Conservation (phyloP, 306 rosid species). For the Cicer pinnatifidum region DNA sequence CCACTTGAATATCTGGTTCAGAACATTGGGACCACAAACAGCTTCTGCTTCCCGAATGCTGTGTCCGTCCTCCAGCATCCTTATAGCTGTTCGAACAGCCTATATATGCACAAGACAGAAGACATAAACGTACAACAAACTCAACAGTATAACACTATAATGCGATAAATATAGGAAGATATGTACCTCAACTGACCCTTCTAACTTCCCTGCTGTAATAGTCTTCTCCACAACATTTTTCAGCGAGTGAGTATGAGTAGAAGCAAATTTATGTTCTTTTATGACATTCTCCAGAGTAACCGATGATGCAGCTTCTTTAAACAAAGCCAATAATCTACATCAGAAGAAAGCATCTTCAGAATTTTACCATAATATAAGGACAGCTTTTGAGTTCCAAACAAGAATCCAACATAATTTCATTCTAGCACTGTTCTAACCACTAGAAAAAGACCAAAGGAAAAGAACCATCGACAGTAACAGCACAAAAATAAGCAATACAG, state of each 20-base stretch:
- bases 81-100: conserved; percentile 87
- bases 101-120: conserved; percentile 43
- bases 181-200: conserved; percentile 75
- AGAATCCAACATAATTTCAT: conserved; percentile 32
- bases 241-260: conserved; percentile 57
- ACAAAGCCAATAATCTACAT: conserved; percentile 66
- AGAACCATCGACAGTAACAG: not conserved
- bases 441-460: not conserved
- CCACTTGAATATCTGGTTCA: conserved; percentile 77
- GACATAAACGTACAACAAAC: conserved; percentile 1
- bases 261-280: conserved; percentile 59
- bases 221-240: conserved; percentile 65
- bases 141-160: conserved; percentile 8
- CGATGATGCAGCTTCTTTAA: conserved; percentile 66
- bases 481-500: conserved; percentile 28
- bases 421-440: not conserved
- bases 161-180: conserved; percentile 21
- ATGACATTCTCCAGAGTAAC: conserved; percentile 63
- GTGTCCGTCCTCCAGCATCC: conserved; percentile 66
- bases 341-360: conserved; percentile 39
- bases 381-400: conserved; percentile 36
- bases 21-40: conserved; percentile 74
- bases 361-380: conserved; percentile 31
- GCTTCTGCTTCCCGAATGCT: conserved; percentile 72
- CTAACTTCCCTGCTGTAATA: conserved; percentile 83